phyloP scores from a whole-genome alignment of 306 rosid species.

The Alnus rubra region DNA sequence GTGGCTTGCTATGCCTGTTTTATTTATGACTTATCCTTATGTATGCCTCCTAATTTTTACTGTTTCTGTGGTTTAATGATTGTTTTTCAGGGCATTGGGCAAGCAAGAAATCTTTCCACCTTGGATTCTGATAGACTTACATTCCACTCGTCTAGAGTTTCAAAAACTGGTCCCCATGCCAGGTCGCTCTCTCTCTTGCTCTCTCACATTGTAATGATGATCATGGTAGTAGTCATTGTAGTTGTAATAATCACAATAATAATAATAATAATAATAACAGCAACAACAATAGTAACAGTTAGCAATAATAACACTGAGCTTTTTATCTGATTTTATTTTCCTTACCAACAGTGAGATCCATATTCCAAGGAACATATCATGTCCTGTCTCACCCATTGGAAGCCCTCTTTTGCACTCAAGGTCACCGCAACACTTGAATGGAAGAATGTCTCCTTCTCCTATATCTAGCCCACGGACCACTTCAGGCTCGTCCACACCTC shows the following conservation, averaged over 20 bases:
- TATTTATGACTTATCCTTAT: slow-evolving; percentile 10
- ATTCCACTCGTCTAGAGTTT: slow-evolving; percentile 86
- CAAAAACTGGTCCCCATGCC: slow-evolving; percentile 61
- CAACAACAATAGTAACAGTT: not conserved
- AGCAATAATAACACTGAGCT: not conserved
- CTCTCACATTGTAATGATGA: not conserved
- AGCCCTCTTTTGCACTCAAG: slow-evolving; percentile 94
- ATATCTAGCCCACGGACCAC: slow-evolving; percentile 93
- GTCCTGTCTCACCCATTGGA: slow-evolving; percentile 97
- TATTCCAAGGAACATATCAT: slow-evolving; percentile 80
- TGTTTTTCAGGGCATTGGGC: slow-evolving; percentile 68
- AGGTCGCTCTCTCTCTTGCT: slow-evolving; percentile 46
- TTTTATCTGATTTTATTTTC: slow-evolving; percentile 40
- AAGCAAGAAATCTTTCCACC: slow-evolving; percentile 51
- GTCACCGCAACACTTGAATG: slow-evolving; percentile 88
- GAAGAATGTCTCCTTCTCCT: slow-evolving; percentile 92
- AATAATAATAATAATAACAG: not conserved
- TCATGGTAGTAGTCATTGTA: not conserved
- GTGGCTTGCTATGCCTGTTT: not conserved
- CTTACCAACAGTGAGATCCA: slow-evolving; percentile 71
- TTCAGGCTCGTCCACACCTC: slow-evolving; percentile 95
- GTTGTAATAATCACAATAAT: not conserved
- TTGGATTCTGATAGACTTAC: slow-evolving; percentile 86
- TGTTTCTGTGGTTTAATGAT: slow-evolving; percentile 28
- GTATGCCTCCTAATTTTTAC: slow-evolving; percentile 16